Base-by-base conservation (phyloP, 176 grass and related monocot genomes). In the Aechmea fasciata region DNA sequence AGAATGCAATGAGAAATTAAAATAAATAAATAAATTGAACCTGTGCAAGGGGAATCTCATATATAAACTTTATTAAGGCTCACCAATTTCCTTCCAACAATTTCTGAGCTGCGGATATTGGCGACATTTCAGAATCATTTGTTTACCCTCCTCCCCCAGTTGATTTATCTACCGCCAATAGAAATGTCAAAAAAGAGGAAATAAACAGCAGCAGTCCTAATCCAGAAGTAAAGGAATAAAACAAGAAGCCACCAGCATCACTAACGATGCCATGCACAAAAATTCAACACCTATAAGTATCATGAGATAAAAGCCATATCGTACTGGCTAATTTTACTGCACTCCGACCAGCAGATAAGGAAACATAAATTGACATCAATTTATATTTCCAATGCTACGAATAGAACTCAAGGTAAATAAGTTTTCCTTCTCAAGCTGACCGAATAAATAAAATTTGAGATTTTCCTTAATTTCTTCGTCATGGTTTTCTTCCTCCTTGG, bases 31-130 rank as follows among this genome's bases (percentile, higher is more conserved):
- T 11, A 69, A 41, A 52, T 80, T 3, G 48, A n/a, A 62, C 20
- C 8, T 68, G 51, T 57, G 57, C 26, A 57, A 53, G 22, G 48
- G 13, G 14, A 55, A 50, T 68, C 13, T 50, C 24, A 82, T 79
- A 82, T 79, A 11, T 11, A 83, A 19, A 72, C 77, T 50, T 70
- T 80, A 64, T 63, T 15, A 25, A 66, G 9, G 25, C 80, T 82
- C 85, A 91, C 92, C 23, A 50, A 96, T 91, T 68, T 84, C 83
- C 13, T 67, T 15, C 88, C 88, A 96, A 82, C 83, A 88, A 75
- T 72, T 63, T 72, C 1, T 86, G 17, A 75, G 1, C 59, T 85
- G 68, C 47, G 70, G 73, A 73, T 88, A 52, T 47, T 84, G 76
- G 0, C 0, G 1, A 74, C 49, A 11, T 3, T 24, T 12, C 41